Evolutionary conservation across 805 yeast species (phyloP).

Genomic region (Starmerella potacharoeniae): DNA sequence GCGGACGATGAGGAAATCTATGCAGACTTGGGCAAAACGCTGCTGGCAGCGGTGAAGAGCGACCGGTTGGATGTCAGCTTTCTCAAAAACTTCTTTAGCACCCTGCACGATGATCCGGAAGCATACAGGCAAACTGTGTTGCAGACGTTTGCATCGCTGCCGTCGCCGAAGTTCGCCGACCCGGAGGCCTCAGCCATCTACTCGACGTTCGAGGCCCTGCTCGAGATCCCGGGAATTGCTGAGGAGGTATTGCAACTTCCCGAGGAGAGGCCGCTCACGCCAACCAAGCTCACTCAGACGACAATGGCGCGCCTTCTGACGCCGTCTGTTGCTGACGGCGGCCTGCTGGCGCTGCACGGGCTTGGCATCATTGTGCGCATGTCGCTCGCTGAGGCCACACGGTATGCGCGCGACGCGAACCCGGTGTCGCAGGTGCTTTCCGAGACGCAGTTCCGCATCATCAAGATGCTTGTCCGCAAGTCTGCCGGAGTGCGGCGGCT

Average conservation of each 20-base stretch:
- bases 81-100: neutral
- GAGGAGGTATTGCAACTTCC: conserved; percentile 7
- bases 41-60: conserved; percentile 2
- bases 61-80: neutral
- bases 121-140: neutral
- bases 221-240: conserved; percentile 1
- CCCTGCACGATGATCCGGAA: neutral
- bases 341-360: conserved; percentile 25
- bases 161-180: conserved; percentile 6
- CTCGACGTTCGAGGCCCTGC: conserved; percentile 1
- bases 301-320: conserved; percentile 4
- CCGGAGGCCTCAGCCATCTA: conserved; percentile 3
- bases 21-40: neutral
- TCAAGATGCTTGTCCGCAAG: conserved; percentile 66
- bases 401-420: conserved; percentile 27
- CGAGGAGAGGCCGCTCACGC: conserved; percentile 4
- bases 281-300: neutral
- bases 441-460: conserved; percentile 44
- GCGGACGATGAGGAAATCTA: conserved; percentile 17
- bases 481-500: conserved; percentile 52
- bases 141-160: neutral
- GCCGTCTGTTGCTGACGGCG: neutral
- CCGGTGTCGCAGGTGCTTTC: conserved; percentile 38
- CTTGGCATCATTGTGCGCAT: conserved; percentile 24
- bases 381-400: conserved; percentile 27